Base-by-base conservation (phyloP, 306 rosid species). In the Quercus rubra region DNA sequence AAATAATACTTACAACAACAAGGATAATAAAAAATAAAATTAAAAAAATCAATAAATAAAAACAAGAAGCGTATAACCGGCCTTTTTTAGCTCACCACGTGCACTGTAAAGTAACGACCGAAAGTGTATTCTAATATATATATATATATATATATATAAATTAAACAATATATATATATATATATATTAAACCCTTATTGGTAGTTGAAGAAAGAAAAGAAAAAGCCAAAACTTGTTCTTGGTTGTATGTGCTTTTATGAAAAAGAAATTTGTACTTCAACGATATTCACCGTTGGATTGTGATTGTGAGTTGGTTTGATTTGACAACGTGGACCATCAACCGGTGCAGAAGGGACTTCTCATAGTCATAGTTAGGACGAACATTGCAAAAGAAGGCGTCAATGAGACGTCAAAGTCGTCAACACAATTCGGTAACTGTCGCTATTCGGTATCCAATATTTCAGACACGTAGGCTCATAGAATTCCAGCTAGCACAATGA, bases 101-200 rank as follows among this genome's bases (percentile, higher is more conserved):
- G 83, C 79, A 25, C 55, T 72, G 51, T 41, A 84, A 81, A 85
- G 83, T 33, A 35, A 64, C 51, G 72, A 76, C 79, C 74, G 79
- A 73, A 84, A 84, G 81, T 76, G 3, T 71, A 49, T 11, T 15
- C 46, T 41, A 7, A 49, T 10, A 46, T 46, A 41, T 41, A 1
- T 43, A 62, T 31, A 30, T n/a, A 21, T 0, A 31, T 31, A 31
- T 4, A 33, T 35, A 5, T 35, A 35, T 35, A 38, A 1, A n/a
- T n/a, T n/a, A n/a, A n/a, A n/a, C n/a, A n/a, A n/a, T n/a, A 35
- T 35, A 5, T 6, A 6, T 35, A 1, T 7, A 38, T 38, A 6
- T 38, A 33, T 33, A 6, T 7, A 33, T 38, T 38, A 38, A 38
- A 38, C 11, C 46, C 46, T 38, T 41, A 9, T 41, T 41, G 46